phyloP scores from a whole-genome alignment of 108 stramenopile species.

The Nitzschia sp. region DNA sequence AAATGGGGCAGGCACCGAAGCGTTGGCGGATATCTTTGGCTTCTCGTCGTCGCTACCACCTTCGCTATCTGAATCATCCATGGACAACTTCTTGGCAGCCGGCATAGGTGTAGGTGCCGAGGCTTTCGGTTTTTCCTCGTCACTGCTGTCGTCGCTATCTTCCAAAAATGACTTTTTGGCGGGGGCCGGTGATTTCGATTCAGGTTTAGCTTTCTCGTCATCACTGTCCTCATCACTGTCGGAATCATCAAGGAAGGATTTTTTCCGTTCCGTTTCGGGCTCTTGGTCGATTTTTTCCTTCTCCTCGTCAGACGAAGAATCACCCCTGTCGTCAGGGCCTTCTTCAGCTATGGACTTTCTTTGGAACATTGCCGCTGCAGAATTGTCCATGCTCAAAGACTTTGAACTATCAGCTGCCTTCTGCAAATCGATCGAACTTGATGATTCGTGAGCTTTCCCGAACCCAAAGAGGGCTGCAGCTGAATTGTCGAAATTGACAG shows the following conservation, averaged over 20 bases:
- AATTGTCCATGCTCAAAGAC: slow-evolving; percentile 19
- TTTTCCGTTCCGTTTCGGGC: neutral
- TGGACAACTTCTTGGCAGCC: slow-evolving; percentile 9
- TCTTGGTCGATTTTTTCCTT: neutral
- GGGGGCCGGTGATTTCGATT: neutral
- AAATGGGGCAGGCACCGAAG: too few relatives aligned
- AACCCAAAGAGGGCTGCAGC: slow-evolving; percentile 33
- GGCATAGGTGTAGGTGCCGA: neutral
- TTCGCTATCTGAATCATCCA: too few relatives aligned
- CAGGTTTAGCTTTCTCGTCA: neutral
- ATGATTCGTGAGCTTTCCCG: neutral
- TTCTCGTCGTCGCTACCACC: slow-evolving; percentile 5
- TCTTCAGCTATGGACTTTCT: neutral
- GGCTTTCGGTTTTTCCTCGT: neutral
- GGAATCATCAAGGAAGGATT: slow-evolving; percentile 16
- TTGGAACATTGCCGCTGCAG: slow-evolving; percentile 27
- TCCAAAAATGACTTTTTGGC: slow-evolving; percentile 19
- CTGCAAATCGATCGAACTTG: neutral
- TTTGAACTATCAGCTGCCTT: neutral
- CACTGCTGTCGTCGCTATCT: slow-evolving; percentile 13
- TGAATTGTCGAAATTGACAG: slow-evolving; percentile 12
- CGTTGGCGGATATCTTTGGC: too few relatives aligned
- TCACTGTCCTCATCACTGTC: slow-evolving; percentile 12
- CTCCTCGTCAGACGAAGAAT: neutral
- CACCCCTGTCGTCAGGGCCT: neutral